Evolutionary conservation across 2,329 filamentous ascomycete genomes (phyloP).

Genomic region (Phaeosphaeriaceae sp.): DNA sequence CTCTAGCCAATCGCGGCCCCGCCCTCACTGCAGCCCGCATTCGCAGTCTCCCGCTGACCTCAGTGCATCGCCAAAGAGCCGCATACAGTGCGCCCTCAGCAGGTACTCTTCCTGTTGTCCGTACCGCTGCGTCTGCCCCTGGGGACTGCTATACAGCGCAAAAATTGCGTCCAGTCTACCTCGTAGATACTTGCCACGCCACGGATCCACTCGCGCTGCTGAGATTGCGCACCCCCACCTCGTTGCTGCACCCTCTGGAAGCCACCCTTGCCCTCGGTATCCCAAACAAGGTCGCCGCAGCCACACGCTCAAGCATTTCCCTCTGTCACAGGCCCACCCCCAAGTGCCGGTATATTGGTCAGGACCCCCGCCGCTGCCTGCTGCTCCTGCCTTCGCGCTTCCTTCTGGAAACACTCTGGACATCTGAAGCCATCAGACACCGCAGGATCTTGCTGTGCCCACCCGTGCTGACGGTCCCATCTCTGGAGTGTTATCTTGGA

Average conservation of each 20-base stretch:
- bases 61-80: constrained; percentile 35
- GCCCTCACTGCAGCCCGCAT: constrained; percentile 26
- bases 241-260: constrained; percentile 23
- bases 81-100: constrained; percentile 24
- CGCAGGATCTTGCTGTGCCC: constrained; percentile 32
- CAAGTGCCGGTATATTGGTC: constrained; percentile 49
- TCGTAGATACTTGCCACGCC: constrained; percentile 29
- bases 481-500: constrained; percentile 35
- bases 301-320: constrained; percentile 39
- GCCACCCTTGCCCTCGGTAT: constrained; percentile 24
- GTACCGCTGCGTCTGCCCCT: constrained; percentile 16
- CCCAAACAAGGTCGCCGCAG: constrained; percentile 39
- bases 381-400: constrained; percentile 30
- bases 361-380: constrained; percentile 40
- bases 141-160: constrained; percentile 24
- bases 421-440: constrained; percentile 30
- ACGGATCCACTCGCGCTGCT: constrained; percentile 11
- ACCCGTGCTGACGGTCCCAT: constrained; percentile 29
- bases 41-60: constrained; percentile 27
- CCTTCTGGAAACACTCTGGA: constrained; percentile 36
- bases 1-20: constrained; percentile 37
- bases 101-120: constrained; percentile 34
- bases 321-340: constrained; percentile 32
- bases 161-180: constrained; percentile 18
- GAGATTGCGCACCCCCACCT: constrained; percentile 12